Conservation (phyloP, 2,329 filamentous ascomycete species). For the Fusarium sp. region DNA sequence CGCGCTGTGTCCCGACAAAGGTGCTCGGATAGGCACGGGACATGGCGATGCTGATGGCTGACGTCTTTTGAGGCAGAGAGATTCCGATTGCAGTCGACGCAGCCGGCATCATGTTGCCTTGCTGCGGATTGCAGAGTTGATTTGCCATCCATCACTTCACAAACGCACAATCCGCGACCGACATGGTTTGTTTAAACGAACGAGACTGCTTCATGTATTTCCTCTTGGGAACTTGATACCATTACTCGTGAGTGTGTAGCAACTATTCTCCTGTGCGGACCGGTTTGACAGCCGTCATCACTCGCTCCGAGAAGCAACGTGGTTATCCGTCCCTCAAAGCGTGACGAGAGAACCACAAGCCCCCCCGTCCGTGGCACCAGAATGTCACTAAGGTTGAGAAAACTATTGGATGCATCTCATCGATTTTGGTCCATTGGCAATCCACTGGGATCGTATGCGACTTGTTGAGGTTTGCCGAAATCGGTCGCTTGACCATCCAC, state of each 20-base stretch:
- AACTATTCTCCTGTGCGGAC: conserved; percentile 12
- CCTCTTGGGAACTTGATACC: neutral
- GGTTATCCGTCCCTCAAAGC: conserved; percentile 28
- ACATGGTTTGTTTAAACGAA: conserved; percentile 10
- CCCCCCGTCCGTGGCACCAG: conserved; percentile 28
- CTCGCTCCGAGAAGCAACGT: conserved; percentile 39
- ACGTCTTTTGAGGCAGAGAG: conserved; percentile 2
- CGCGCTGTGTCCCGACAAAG: conserved; percentile 14
- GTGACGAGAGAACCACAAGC: conserved; percentile 30
- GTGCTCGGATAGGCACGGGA: conserved; percentile 12
- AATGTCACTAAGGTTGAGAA: conserved; percentile 17
- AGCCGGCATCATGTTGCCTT: conserved; percentile 16
- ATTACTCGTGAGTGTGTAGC: conserved; percentile 30
- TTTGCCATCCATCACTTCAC: conserved; percentile 13
- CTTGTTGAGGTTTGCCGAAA: conserved; percentile 1
- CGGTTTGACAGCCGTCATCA: conserved; percentile 39
- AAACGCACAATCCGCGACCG: neutral
- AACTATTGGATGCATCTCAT: conserved; percentile 17
- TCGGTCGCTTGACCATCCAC: conserved; percentile 14
- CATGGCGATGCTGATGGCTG: conserved; percentile 24
- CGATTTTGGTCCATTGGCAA: neutral
- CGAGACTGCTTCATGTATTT: conserved; percentile 1
- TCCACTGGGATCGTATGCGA: neutral
- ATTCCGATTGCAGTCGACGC: conserved; percentile 11
- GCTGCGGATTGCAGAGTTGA: neutral